These are phyloP conservation scores for Lentinula sp. DNA, from an alignment of 768 basidiomycete species.

Conservation along the genomic window DNA sequence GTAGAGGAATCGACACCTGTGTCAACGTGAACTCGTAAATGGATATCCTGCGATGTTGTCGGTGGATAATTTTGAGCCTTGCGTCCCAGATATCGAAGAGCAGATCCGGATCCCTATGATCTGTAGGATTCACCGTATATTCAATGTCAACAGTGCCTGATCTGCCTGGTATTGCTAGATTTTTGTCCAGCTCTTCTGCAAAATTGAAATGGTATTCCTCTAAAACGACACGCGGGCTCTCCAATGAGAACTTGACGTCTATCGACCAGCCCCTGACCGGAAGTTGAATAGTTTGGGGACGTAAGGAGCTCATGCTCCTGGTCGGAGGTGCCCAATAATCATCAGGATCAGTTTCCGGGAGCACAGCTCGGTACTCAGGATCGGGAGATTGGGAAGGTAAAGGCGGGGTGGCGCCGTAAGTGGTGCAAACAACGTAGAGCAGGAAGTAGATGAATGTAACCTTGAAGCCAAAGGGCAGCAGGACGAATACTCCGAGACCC, in stretches of 20 bases:
- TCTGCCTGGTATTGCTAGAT: background rate
- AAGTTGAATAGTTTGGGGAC: background rate
- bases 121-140: background rate
- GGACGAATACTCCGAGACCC: background rate
- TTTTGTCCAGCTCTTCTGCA: background rate
- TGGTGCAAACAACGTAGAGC: background rate
- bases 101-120: background rate
- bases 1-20: background rate
- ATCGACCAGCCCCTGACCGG: background rate
- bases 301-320: background rate
- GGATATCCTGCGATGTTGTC: background rate
- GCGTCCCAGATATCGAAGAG: background rate
- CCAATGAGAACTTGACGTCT: background rate
- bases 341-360: background rate
- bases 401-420: background rate
- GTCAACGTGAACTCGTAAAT: background rate
- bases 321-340: background rate
- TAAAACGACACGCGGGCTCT: background rate
- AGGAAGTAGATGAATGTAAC: background rate
- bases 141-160: background rate
- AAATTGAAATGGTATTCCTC: background rate
- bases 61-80: background rate
- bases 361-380: too few species aligned
- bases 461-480: background rate
- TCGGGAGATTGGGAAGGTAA: background rate